These are phyloP conservation scores for Parathielavia appendiculata DNA, from an alignment of 495 filamentous ascomycete genomes.

Conservation along the genomic window DNA sequence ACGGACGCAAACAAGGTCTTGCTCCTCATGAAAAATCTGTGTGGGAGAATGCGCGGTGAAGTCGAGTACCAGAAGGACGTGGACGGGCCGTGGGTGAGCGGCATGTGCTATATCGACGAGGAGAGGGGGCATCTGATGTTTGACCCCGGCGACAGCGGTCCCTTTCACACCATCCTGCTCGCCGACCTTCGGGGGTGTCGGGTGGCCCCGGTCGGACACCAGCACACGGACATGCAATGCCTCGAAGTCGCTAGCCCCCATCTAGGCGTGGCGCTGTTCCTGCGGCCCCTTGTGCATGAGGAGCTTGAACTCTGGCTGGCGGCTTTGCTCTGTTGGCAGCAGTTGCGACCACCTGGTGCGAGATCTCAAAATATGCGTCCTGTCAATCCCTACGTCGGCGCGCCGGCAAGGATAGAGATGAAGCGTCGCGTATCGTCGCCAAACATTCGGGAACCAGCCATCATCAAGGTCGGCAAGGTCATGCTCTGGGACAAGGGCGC, in stretches of 20 bases:
- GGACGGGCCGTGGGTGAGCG: slow-evolving; percentile 52
- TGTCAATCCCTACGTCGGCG: slow-evolving; percentile 17
- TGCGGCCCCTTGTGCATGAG: slow-evolving; percentile 66
- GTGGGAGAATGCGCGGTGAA: slow-evolving; percentile 65
- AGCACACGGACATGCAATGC: slow-evolving; percentile 62
- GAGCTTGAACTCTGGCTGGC: slow-evolving; percentile 91
- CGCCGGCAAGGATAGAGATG: slow-evolving; percentile 50
- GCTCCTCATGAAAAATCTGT: slow-evolving; percentile 61
- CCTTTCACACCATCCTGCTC: slow-evolving; percentile 52
- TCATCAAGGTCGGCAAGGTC: slow-evolving; percentile 97
- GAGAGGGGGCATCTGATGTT: slow-evolving; percentile 60
- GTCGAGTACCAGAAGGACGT: slow-evolving; percentile 58
- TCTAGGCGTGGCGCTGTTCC: slow-evolving; percentile 62
- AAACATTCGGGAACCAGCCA: slow-evolving; percentile 65
- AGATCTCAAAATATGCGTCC: slow-evolving; percentile 28
- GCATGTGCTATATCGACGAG: slow-evolving; percentile 63
- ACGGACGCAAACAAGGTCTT: slow-evolving; percentile 59
- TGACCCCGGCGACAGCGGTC: slow-evolving; percentile 49
- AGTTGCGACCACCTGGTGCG: slow-evolving; percentile 56
- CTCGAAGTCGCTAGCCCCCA: slow-evolving; percentile 73
- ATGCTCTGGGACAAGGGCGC: slow-evolving; percentile 76
- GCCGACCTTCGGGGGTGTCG: slow-evolving; percentile 83
- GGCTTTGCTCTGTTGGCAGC: slow-evolving; percentile 90
- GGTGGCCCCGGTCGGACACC: slow-evolving; percentile 61
- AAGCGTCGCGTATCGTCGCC: slow-evolving; percentile 61